These are phyloP conservation scores for Rhodotorula sp. DNA, from an alignment of 1,284 basidiomycete species.

Conservation along the genomic window DNA sequence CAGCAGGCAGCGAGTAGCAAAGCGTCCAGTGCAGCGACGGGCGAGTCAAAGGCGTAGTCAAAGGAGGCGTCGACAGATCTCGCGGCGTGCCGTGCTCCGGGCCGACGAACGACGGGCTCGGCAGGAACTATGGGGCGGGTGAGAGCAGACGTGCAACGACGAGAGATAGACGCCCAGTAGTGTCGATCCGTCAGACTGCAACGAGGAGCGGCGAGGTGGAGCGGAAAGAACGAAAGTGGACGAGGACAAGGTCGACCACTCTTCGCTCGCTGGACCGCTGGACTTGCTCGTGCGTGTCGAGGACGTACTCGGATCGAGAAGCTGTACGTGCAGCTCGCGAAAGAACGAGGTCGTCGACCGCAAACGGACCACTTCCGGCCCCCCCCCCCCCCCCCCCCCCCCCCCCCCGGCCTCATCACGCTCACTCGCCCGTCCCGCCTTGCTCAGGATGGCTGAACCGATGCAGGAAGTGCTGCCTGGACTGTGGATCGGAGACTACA, in stretches of 20 bases:
- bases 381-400: too few species aligned
- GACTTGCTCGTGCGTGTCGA: too few species aligned
- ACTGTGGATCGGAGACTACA: conserved; percentile 44
- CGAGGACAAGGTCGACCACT: not conserved
- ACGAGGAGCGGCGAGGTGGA: not conserved
- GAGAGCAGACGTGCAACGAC: too few species aligned
- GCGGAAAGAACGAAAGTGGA: not conserved
- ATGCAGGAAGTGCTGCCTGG: conserved; percentile 41
- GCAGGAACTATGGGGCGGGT: too few species aligned
- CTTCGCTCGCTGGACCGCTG: not conserved
- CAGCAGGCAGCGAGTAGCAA: not conserved
- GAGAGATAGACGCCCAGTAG: too few species aligned
- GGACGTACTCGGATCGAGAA: too few species aligned
- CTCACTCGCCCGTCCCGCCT: not conserved
- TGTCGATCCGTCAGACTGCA: too few species aligned
- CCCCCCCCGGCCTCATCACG: not conserved
- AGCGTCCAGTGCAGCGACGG: not conserved
- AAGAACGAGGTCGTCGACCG: too few species aligned
- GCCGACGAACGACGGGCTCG: too few species aligned
- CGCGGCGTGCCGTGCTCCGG: not conserved
- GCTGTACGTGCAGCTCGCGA: too few species aligned
- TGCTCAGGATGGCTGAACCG: not conserved
- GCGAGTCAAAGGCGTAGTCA: not conserved
- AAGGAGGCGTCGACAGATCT: not conserved
- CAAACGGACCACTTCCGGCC: not conserved